A percentile compares a stretch with the other conserved stretches of the same genome.
phyloP scores from a whole-genome alignment of 768 basidiomycete genomes.

The Termitomyces sp. region DNA sequence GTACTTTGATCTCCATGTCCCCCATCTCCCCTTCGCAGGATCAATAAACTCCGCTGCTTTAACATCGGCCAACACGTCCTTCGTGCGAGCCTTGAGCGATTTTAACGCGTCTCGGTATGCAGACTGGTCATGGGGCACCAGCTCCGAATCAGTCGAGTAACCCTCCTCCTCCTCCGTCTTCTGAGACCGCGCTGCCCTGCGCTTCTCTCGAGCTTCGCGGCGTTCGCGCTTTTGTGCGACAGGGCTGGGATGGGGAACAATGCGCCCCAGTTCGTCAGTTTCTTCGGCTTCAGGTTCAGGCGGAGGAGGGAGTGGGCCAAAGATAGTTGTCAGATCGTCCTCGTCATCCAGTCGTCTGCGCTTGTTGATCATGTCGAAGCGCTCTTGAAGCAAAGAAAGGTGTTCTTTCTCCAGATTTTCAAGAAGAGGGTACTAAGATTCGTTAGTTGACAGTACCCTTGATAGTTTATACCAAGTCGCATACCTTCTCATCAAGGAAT shows the following conservation, averaged over 20 bases:
- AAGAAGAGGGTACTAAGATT: constrained; percentile 63
- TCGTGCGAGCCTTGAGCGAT: constrained; percentile 43
- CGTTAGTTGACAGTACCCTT: constrained; percentile 1
- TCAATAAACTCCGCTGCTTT: constrained; percentile 78
- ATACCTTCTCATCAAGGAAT: constrained; percentile 84
- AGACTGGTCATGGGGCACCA: constrained; percentile 57
- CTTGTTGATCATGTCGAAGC: constrained; percentile 57
- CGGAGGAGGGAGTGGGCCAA: constrained; percentile 40
- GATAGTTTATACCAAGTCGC: neutral
- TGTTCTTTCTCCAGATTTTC: constrained; percentile 77
- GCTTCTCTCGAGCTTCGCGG: constrained; percentile 48
- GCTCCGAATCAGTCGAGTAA: constrained; percentile 79
- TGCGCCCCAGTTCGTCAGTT: constrained; percentile 36
- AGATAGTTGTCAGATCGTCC: constrained; percentile 71
- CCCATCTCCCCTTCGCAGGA: constrained; percentile 62
- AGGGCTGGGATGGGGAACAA: neutral
- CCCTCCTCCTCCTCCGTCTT: constrained; percentile 58
- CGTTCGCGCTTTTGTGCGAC: constrained; percentile 40
- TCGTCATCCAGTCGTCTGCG: constrained; percentile 74
- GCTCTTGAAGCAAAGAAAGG: constrained; percentile 67
- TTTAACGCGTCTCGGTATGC: constrained; percentile 64
- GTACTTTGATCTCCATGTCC: constrained; percentile 69
- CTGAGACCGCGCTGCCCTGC: constrained; percentile 41
- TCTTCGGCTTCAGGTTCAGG: constrained; percentile 30
- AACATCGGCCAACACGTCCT: constrained; percentile 73